Base-by-base conservation (phyloP, 2,329 filamentous ascomycete species). In the Colletotrichum endophyticum region DNA sequence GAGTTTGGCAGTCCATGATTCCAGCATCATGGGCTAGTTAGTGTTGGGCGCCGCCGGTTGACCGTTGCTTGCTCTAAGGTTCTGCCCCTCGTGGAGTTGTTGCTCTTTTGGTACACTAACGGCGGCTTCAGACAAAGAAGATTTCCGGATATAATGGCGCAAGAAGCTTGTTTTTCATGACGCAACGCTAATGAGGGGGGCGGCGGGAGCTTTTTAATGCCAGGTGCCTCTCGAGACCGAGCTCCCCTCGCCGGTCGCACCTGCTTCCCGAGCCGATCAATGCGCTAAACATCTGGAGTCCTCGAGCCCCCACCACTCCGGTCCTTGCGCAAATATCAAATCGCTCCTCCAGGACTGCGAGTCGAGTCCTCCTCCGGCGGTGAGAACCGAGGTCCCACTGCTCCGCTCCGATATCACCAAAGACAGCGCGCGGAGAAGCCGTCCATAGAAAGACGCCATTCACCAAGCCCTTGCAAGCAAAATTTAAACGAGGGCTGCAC, bases 111-210 rank as follows among this genome's bases (percentile, higher is more conserved):
- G 27, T 59, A n/a, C 28, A 28, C 59, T 62, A 28, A 62, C 59
- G 59, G 28, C 59, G 59, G 19, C 28, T 63, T 63, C 16, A 63
- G 30, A 32, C 27, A 49, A 34, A 63, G 59, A 63, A 30, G 32
- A 36, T 36, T 34, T 36, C 30, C 16, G 25, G 15, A 44, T 53
- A 30, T 28, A 19, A 49, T 32, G 64, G 44, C 30, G 28, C 36
- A 57, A 71, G 67, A 72, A 71, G 67, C 67, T 71, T 72, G 57
- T 44, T 74, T 64, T 72, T 32, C 68, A 74, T 59, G 67, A 72
- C 44, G 67, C 67, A 74, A 71, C 12, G 22, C 25, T 28, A 49
- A 61, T 32, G 30, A 71, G 67, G 57, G 56, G 28, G 71, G 19
- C 16, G 9, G 27, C 13, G 19, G 39, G 49, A 28, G 39, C 53